phyloP scores from a whole-genome alignment of 768 basidiomycete genomes.

The Xerocomellus dryophilus region DNA sequence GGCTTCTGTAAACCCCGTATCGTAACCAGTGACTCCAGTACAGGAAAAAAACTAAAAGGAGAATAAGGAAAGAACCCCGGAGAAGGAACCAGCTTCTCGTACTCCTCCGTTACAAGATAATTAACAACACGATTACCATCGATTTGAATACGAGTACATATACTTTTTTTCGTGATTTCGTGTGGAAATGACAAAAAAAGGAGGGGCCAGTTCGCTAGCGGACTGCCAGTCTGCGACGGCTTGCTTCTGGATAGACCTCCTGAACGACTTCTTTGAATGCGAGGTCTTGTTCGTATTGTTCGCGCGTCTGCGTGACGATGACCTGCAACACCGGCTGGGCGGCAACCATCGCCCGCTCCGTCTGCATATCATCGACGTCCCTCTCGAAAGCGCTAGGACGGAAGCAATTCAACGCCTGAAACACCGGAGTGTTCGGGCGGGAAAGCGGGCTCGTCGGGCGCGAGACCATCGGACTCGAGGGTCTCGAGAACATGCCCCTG shows the following conservation, averaged over 20 bases:
- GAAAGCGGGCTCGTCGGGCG: conserved; percentile 25
- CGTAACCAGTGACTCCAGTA: not conserved
- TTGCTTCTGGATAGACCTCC: conserved; percentile 27
- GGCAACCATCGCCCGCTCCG: conserved; percentile 11
- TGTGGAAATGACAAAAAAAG: not conserved
- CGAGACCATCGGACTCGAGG: conserved; percentile 30
- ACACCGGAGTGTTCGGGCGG: conserved; percentile 22
- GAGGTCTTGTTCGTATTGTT: conserved; percentile 33
- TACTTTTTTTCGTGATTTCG: conserved; percentile 17
- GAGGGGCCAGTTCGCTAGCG: not conserved
- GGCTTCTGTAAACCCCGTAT: not conserved
- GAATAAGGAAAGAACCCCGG: conserved; percentile 6
- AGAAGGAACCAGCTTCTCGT: conserved; percentile 19
- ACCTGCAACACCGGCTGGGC: conserved; percentile 30
- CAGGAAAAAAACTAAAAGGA: not conserved
- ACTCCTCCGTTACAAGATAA: conserved; percentile 22
- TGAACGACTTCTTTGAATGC: conserved; percentile 32
- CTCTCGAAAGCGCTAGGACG: conserved; percentile 31
- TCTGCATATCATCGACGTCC: conserved; percentile 28
- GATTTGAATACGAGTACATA: not conserved
- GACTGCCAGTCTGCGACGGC: conserved; percentile 16
- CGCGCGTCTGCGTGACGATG: conserved; percentile 34
- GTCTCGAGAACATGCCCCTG: conserved; percentile 27
- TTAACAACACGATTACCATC: conserved; percentile 16
- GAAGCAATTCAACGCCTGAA: conserved; percentile 36